These are phyloP conservation scores for Pythium pyrilobum DNA, from an alignment of 352 stramenopile species.

Conservation along the genomic window DNA sequence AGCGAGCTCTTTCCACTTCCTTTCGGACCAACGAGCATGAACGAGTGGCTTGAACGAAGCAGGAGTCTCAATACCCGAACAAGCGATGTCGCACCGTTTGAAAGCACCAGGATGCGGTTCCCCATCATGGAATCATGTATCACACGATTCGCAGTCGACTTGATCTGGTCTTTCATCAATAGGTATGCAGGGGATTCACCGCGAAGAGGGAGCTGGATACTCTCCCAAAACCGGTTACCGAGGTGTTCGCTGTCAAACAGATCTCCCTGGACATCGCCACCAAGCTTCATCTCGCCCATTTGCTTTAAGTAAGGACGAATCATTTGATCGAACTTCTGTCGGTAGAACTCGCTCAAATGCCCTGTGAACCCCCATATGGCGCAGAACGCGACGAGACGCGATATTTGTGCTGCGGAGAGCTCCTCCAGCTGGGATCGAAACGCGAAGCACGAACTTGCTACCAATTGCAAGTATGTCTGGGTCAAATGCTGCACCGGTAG, in stretches of 20 bases:
- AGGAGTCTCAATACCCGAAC: conserved; percentile 34
- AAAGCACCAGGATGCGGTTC: conserved; percentile 34
- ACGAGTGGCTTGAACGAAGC: conserved; percentile 32
- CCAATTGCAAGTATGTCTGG: conserved; percentile 25
- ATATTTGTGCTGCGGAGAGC: conserved; percentile 19
- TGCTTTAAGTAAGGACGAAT: conserved; percentile 36
- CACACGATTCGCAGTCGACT: conserved; percentile 5
- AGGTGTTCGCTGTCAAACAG: conserved; percentile 37
- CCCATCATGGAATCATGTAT: conserved; percentile 20
- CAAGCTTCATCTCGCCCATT: conserved; percentile 26
- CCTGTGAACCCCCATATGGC: conserved; percentile 45
- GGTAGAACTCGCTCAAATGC: conserved; percentile 30
- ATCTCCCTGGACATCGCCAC: conserved; percentile 23
- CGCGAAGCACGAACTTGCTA: conserved; percentile 31
- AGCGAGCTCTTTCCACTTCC: conserved; percentile 50
- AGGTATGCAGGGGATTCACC: not conserved
- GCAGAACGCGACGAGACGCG: conserved; percentile 35
- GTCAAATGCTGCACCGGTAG: conserved; percentile 45
- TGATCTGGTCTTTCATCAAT: conserved; percentile 1
- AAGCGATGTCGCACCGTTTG: conserved; percentile 16
- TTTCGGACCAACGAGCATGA: conserved; percentile 37
- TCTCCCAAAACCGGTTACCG: conserved; percentile 30
- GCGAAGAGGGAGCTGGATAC: conserved; percentile 14
- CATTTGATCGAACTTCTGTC: conserved; percentile 45
- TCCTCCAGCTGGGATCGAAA: conserved; percentile 33